Conservation (phyloP, 257 asterid genomes). For the Nicotiana knightiana region DNA sequence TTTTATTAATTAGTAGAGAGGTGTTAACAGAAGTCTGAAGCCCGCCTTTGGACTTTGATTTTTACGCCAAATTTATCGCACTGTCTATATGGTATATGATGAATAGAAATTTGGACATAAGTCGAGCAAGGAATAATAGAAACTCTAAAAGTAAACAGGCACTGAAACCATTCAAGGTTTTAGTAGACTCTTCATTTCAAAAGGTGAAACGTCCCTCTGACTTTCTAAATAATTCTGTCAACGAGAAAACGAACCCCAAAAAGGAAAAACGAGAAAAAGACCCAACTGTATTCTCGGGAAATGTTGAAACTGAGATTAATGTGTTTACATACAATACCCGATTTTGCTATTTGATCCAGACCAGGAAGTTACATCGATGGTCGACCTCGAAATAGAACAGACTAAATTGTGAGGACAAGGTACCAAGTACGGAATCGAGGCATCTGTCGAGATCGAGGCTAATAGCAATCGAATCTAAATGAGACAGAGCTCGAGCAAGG, state of each 20-base stretch:
- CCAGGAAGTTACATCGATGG: too few relatives aligned
- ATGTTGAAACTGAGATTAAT: too few relatives aligned
- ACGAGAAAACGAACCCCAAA: not conserved
- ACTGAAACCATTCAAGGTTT: not conserved
- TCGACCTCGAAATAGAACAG: too few relatives aligned
- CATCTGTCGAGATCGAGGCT: too few relatives aligned
- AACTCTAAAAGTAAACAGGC: not conserved
- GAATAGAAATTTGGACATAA: not conserved
- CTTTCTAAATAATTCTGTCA: not conserved
- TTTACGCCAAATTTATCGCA: not conserved
- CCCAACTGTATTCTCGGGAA: too few relatives aligned
- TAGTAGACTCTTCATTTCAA: not conserved
- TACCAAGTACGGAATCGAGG: too few relatives aligned
- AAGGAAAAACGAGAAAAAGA: too few relatives aligned
- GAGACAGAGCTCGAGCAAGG: too few relatives aligned
- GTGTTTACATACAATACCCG: too few relatives aligned
- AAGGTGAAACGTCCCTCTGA: not conserved
- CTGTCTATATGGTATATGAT: not conserved
- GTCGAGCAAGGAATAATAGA: not conserved
- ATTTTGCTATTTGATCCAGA: too few relatives aligned
- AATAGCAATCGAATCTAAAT: too few relatives aligned
- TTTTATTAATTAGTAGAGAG: not conserved
- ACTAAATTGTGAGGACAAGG: too few relatives aligned
- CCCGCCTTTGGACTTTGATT: not conserved
- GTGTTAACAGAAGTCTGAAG: not conserved